Conservation (phyloP, 163 green algal species). For the Prototheca stagnorum region DNA sequence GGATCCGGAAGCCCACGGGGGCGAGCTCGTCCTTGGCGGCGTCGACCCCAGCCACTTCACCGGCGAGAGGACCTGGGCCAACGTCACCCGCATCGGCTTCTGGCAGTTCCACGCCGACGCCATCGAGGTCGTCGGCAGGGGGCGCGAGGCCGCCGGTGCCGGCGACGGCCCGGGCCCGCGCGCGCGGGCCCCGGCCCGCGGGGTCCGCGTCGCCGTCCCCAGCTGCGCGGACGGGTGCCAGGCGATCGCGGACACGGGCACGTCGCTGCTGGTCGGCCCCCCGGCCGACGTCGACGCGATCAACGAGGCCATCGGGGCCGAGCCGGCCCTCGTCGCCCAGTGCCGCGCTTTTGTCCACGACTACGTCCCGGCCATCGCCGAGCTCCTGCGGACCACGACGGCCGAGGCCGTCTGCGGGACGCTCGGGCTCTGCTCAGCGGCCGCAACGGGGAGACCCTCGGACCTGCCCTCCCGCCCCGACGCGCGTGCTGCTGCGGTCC, state of each 20-base stretch:
- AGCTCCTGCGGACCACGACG: constrained; percentile 42
- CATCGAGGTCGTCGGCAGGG: constrained; percentile 43
- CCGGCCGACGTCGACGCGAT: constrained; percentile 56
- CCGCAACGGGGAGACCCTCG: not conserved
- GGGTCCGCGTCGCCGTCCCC: not conserved
- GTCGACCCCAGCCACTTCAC: constrained; percentile 70
- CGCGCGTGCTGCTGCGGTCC: no score
- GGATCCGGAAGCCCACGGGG: constrained; percentile 28
- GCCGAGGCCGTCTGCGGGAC: constrained; percentile 37
- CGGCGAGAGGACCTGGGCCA: constrained; percentile 77
- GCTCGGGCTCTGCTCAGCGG: constrained; percentile 33
- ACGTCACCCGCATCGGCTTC: constrained; percentile 74
- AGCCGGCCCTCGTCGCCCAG: constrained; percentile 51
- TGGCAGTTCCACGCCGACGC: constrained; percentile 84
- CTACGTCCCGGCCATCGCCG: constrained; percentile 72
- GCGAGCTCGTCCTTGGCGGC: constrained; percentile 87
- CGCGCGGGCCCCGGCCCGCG: no score
- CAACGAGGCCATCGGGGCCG: constrained; percentile 69
- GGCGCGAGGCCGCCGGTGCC: no score
- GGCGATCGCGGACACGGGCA: constrained; percentile 90
- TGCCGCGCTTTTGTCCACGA: constrained; percentile 65
- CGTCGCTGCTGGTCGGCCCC: constrained; percentile 67
- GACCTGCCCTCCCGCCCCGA: no score
- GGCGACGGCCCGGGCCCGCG: not conserved
- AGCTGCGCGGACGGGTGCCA: constrained; percentile 47